phyloP scores from a whole-genome alignment of 345 rosid genomes.

The Aegle marmelos region DNA sequence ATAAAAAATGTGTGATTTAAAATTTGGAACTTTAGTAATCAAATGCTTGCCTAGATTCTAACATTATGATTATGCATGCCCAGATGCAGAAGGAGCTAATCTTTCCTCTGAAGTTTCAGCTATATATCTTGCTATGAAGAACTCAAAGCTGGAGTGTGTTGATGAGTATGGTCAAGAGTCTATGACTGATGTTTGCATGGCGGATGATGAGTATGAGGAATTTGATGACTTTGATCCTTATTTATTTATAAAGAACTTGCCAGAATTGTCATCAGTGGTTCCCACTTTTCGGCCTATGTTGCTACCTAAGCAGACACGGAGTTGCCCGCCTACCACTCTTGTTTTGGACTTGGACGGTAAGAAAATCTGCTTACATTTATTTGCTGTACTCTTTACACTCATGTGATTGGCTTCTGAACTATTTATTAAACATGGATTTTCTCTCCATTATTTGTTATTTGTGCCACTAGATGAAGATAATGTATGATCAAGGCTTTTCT shows the following conservation, averaged over 20 bases:
- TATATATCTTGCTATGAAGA: slow-evolving; percentile 94
- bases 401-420: neutral
- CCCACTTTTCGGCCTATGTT: slow-evolving; percentile 82
- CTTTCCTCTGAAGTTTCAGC: slow-evolving; percentile 87
- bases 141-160: slow-evolving; percentile 85
- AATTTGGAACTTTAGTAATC: slow-evolving; percentile 30
- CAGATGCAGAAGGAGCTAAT: slow-evolving; percentile 46
- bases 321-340: slow-evolving; percentile 91
- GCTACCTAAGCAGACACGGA: slow-evolving; percentile 93
- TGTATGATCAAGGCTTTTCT: neutral
- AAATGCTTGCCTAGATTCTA: slow-evolving; percentile 39
- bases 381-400: neutral
- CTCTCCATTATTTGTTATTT: neutral
- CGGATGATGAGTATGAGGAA: slow-evolving; percentile 74
- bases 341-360: slow-evolving; percentile 97
- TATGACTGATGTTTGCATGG: slow-evolving; percentile 56
- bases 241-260: slow-evolving; percentile 89
- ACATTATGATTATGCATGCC: slow-evolving; percentile 32
- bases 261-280: slow-evolving; percentile 77
- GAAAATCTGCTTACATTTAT: slow-evolving; percentile 11
- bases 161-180: slow-evolving; percentile 88
- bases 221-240: slow-evolving; percentile 93
- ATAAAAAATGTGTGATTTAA: slow-evolving; percentile 30
- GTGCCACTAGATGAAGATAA: neutral
- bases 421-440: neutral